Conservation (phyloP, 768 basidiomycete species). For the Panaeolus papilionaceus region DNA sequence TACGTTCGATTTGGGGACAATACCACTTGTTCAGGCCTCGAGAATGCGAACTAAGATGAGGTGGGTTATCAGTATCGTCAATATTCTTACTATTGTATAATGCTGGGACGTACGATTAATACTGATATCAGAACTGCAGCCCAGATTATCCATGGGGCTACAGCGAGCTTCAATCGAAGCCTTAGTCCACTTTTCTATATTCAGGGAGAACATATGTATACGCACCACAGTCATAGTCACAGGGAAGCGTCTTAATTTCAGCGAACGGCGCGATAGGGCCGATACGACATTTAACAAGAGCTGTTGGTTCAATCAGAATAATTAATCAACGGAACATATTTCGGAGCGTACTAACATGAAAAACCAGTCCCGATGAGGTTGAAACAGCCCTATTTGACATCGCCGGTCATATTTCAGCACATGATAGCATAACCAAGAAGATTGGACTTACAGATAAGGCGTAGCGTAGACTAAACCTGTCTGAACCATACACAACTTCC, state of each 20-base stretch:
- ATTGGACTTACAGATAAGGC: slow-evolving; percentile 37
- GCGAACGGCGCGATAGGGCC: slow-evolving; percentile 32
- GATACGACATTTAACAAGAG: slow-evolving; percentile 35
- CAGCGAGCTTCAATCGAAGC: slow-evolving; percentile 26
- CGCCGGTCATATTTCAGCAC: neutral
- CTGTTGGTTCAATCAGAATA: slow-evolving; percentile 22
- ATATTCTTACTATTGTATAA: neutral
- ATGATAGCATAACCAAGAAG: neutral
- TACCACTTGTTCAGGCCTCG: slow-evolving; percentile 28
- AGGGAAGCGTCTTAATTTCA: slow-evolving; percentile 26
- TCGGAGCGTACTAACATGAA: slow-evolving; percentile 30
- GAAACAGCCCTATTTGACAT: slow-evolving; percentile 30
- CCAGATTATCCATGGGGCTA: slow-evolving; percentile 39
- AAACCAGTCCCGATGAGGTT: slow-evolving; percentile 32
- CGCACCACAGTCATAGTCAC: slow-evolving; percentile 26
- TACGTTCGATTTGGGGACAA: slow-evolving; percentile 36
- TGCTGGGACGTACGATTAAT: slow-evolving; percentile 28
- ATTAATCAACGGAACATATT: neutral
- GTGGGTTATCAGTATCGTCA: neutral
- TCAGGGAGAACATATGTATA: neutral
- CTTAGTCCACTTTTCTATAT: neutral
- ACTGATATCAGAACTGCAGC: slow-evolving; percentile 30
- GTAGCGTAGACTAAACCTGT: slow-evolving; percentile 40
- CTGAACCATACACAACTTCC: slow-evolving; percentile 36
- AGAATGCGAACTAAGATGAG: slow-evolving; percentile 31